Conservation (phyloP, 257 asterid species). For the Scutellaria baicalensis region DNA sequence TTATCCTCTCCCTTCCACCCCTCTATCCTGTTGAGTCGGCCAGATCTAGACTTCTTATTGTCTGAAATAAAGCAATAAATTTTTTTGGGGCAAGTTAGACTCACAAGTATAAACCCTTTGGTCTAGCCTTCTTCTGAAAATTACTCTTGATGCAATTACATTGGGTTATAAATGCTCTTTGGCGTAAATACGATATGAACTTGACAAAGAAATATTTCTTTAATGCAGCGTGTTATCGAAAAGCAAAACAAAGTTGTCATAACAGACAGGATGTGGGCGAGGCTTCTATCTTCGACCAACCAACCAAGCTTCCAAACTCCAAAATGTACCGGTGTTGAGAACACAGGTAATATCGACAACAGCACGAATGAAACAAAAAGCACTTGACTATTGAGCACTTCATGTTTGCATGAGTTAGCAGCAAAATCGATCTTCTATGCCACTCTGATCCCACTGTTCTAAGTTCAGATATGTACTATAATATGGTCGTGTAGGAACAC, state of each 20-base stretch:
- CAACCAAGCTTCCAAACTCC: slow-evolving; percentile 59
- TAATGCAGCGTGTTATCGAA: slow-evolving; percentile 55
- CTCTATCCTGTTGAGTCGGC: too few relatives aligned
- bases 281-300: slow-evolving; percentile 72
- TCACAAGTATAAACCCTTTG: too few relatives aligned
- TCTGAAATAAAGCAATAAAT: too few relatives aligned
- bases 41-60: too few relatives aligned
- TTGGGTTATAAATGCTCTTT: not conserved
- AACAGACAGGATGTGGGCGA: slow-evolving; percentile 80
- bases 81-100: too few relatives aligned
- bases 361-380: slow-evolving; percentile 5
- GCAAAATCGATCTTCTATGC: not conserved
- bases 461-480: slow-evolving; percentile 23
- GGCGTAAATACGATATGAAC: not conserved
- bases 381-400: slow-evolving; percentile 15
- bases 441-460: not conserved
- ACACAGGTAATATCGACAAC: slow-evolving; percentile 26
- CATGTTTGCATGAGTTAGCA: slow-evolving; percentile 17
- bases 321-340: slow-evolving; percentile 5
- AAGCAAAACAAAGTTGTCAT: slow-evolving; percentile 60
- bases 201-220: not conserved
- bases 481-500: slow-evolving; percentile 35
- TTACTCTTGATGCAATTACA: not conserved
- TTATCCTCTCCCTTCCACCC: too few relatives aligned
- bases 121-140: not conserved